Evolutionary conservation across 2,329 filamentous ascomycete genomes (phyloP).

Genomic region (Bertia moriformis): DNA sequence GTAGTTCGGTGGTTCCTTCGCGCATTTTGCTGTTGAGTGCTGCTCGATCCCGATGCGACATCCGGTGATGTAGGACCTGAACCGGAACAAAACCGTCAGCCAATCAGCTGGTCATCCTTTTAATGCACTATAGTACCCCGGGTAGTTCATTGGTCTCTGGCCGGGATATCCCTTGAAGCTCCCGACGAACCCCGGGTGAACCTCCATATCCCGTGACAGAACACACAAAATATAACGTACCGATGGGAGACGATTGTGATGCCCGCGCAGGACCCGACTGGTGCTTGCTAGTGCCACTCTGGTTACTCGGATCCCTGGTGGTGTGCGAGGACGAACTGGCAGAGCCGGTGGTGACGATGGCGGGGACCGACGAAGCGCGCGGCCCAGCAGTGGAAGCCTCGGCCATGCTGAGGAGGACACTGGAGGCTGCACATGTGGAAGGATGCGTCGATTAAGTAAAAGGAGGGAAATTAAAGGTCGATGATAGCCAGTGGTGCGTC

Average conservation of each 20-base stretch:
- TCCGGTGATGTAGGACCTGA: not conserved
- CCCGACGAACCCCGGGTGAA: too few relatives aligned
- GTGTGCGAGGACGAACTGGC: too few relatives aligned
- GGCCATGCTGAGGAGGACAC: not conserved
- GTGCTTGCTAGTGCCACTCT: not conserved
- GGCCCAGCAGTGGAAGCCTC: not conserved
- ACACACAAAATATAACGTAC: not conserved
- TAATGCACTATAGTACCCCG: too few relatives aligned
- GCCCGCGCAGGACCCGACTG: not conserved
- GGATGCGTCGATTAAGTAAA: too few relatives aligned
- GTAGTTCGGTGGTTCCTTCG: not conserved
- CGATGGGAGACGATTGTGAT: not conserved
- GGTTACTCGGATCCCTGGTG: not conserved
- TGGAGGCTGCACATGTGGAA: not conserved
- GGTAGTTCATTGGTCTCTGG: too few relatives aligned
- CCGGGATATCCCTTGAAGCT: too few relatives aligned
- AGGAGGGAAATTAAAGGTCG: too few relatives aligned
- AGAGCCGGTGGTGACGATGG: not conserved
- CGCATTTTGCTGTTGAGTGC: not conserved
- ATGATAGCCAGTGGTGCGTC: too few relatives aligned
- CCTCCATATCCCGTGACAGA: too few relatives aligned
- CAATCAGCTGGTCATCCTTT: too few relatives aligned
- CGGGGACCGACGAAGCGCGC: not conserved
- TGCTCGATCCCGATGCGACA: not conserved
- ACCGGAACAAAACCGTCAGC: too few relatives aligned